Percentiles rank a stretch among this genome's conserved stretches.
phyloP scores from a whole-genome alignment of 352 stramenopile species.

The Thalassiosira exigua region DNA sequence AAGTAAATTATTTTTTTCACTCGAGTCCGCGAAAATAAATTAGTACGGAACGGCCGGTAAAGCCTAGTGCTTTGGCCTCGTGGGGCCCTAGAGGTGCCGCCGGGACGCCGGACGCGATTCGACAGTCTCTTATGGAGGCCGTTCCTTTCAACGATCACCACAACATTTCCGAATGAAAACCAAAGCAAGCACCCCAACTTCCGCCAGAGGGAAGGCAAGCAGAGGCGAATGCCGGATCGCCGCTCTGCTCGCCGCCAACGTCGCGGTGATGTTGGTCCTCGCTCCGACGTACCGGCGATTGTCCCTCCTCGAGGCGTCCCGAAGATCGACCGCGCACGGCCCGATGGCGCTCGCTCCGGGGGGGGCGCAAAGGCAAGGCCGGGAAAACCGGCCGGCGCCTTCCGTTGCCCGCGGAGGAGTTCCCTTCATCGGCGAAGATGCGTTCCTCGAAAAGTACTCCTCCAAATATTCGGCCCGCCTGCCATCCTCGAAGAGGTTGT shows the following conservation, averaged over 20 bases:
- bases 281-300: constrained; percentile 7
- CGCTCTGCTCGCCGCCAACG: constrained; percentile 5
- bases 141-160: too few relatives aligned
- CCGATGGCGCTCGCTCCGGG: not conserved
- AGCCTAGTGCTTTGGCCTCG: too few relatives aligned
- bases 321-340: not conserved
- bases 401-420: not conserved
- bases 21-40: too few relatives aligned
- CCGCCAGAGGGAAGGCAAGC: too few relatives aligned
- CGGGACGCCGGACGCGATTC: too few relatives aligned
- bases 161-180: too few relatives aligned
- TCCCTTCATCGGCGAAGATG: constrained; percentile 15
- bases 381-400: not conserved
- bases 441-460: constrained; percentile 22
- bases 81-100: too few relatives aligned
- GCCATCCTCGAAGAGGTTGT: not conserved
- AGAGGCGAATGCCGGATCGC: constrained; percentile 15
- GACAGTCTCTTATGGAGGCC: too few relatives aligned
- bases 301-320: constrained; percentile 12
- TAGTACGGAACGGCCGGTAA: too few relatives aligned
- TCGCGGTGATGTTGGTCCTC: not conserved
- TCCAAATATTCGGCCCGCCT: constrained; percentile 24
- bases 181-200: too few relatives aligned
- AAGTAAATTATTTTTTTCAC: too few relatives aligned
- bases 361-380: not conserved